Evolutionary conservation across 1,139 yeast species (phyloP).

Genomic region (Nematodospora anomalae): DNA sequence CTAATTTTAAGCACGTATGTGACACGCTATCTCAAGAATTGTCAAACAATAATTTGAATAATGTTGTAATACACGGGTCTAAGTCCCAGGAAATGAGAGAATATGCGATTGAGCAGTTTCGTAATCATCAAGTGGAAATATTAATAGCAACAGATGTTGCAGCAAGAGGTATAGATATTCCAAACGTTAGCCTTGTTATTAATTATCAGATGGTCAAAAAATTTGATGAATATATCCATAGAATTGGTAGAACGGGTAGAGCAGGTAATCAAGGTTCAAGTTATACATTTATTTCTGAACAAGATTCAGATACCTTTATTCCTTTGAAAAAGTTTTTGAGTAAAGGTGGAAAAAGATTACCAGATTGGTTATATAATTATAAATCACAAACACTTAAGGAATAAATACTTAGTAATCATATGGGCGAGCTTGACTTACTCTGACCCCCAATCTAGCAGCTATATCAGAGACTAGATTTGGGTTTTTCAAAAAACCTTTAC

Average conservation of each 20-base stretch:
- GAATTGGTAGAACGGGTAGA: conserved; percentile 96
- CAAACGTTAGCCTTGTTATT: conserved; percentile 78
- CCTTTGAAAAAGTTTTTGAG: conserved; percentile 53
- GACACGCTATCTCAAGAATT: conserved; percentile 61
- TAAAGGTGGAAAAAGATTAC: conserved; percentile 50
- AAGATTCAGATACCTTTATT: conserved; percentile 53
- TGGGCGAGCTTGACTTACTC: conserved; percentile 25
- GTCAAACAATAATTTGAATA: conserved; percentile 34
- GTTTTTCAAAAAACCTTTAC: conserved; percentile 42
- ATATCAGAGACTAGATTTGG: conserved; percentile 48
- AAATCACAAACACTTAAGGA: conserved; percentile 18
- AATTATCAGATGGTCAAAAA: conserved; percentile 81
- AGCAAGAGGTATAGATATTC: conserved; percentile 93
- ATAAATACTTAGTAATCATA: conserved; percentile 12
- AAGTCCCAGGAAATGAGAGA: conserved; percentile 88
- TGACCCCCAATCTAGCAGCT: conserved; percentile 48
- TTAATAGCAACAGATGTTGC: conserved; percentile 95
- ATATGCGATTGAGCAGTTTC: conserved; percentile 64
- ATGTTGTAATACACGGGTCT: conserved; percentile 80
- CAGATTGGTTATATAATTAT: conserved; percentile 50
- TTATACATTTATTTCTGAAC: conserved; percentile 60
- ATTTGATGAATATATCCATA: conserved; percentile 83
- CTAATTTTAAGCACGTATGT: conserved; percentile 71
- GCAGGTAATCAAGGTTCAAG: conserved; percentile 84
- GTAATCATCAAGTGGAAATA: conserved; percentile 58